Conservation (phyloP, 2,329 filamentous ascomycete genomes). For the Zalaria sp. region DNA sequence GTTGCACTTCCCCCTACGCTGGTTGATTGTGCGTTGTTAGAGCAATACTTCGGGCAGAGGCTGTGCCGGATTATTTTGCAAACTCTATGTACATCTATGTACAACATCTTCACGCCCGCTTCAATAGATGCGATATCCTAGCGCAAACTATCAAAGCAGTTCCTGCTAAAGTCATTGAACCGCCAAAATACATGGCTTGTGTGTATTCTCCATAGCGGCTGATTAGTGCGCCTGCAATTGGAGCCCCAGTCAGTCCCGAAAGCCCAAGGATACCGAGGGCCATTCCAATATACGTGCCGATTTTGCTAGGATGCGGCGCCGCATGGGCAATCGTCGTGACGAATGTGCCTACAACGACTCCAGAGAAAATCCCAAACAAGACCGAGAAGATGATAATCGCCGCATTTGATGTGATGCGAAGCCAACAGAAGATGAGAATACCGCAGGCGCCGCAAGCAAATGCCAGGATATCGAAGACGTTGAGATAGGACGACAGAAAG, state of each 20-base stretch:
- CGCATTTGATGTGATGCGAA: too few relatives aligned
- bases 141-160: too few relatives aligned
- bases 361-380: conserved; percentile 1
- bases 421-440: too few relatives aligned
- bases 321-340: not conserved
- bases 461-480: conserved; percentile 27
- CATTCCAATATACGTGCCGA: conserved; percentile 3
- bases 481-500: conserved; percentile 31
- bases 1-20: not conserved
- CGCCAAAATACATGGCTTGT: too few relatives aligned
- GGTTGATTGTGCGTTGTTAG: too few relatives aligned
- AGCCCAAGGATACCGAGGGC: conserved; percentile 1
- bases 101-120: too few relatives aligned
- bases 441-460: not conserved
- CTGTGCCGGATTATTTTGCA: too few relatives aligned
- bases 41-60: too few relatives aligned
- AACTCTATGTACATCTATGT: too few relatives aligned
- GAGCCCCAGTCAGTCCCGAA: conserved; percentile 2
- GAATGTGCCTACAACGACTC: conserved; percentile 1
- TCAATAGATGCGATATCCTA: too few relatives aligned
- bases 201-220: too few relatives aligned
- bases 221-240: conserved; percentile 3
- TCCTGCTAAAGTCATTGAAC: too few relatives aligned
- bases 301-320: conserved; percentile 1
- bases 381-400: conserved; percentile 1